Conservation (phyloP, 2,329 filamentous ascomycete species). For the Huntiella decipiens region DNA sequence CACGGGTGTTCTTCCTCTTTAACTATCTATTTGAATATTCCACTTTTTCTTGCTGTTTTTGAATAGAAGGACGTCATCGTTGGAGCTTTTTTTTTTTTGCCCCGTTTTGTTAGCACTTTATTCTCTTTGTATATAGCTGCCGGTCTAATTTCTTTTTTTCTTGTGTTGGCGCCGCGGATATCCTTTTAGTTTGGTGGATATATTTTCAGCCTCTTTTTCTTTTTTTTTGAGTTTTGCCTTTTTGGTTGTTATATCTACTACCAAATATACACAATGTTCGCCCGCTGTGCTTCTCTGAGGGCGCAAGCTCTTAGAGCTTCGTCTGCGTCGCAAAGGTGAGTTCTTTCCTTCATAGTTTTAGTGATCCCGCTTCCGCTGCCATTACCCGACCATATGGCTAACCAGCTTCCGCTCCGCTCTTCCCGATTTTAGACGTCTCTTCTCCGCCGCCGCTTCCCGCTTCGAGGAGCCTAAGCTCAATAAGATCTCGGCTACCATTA, state of each 20-base stretch:
- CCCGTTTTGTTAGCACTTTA: too few species aligned
- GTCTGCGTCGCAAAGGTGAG: slow-evolving; percentile 8
- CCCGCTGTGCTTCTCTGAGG: slow-evolving; percentile 12
- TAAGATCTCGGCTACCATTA: slow-evolving; percentile 67
- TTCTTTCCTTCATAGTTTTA: not conserved
- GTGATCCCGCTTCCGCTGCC: not conserved
- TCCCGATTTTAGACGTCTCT: slow-evolving; percentile 23
- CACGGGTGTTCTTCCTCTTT: too few species aligned
- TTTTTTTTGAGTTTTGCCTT: not conserved
- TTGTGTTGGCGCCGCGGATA: too few species aligned
- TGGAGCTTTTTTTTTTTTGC: too few species aligned
- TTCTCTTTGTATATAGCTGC: too few species aligned
- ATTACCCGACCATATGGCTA: not conserved
- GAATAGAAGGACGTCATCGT: too few species aligned
- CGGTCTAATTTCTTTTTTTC: too few species aligned
- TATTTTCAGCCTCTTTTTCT: too few species aligned
- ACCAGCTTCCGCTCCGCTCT: not conserved
- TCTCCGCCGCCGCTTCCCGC: slow-evolving; percentile 31
- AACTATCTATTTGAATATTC: too few species aligned
- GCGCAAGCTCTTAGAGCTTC: slow-evolving; percentile 14
- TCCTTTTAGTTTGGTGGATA: too few species aligned
- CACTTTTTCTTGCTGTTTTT: too few species aligned
- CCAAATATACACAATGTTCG: slow-evolving; percentile 13
- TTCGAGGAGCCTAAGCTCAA: slow-evolving; percentile 42
- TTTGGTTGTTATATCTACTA: slow-evolving; percentile 1